These are phyloP conservation scores for Cytospora piceae DNA, from an alignment of 2,329 filamentous ascomycete species.

Conservation along the genomic window DNA sequence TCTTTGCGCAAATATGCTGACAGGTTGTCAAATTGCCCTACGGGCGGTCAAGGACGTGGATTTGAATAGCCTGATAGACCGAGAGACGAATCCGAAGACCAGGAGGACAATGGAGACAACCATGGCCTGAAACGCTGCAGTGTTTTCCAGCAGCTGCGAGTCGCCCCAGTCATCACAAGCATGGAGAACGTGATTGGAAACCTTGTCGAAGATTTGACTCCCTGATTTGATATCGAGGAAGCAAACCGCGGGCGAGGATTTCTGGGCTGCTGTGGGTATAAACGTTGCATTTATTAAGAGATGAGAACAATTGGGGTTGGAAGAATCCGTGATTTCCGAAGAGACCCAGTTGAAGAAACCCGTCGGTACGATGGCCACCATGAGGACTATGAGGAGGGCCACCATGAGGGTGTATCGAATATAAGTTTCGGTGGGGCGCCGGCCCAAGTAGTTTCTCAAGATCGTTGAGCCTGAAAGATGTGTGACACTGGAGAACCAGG, in stretches of 20 bases:
- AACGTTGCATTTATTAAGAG: not conserved
- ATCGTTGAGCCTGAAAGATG: constrained; percentile 4
- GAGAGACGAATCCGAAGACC: not conserved
- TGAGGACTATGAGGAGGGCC: not conserved
- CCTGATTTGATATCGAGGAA: not conserved
- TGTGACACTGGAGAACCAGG: constrained; percentile 10
- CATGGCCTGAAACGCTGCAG: not conserved
- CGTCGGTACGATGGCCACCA: not conserved
- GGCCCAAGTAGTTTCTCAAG: not conserved
- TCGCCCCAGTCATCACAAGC: not conserved
- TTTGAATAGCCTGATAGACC: not conserved
- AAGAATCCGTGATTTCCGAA: too few relatives aligned
- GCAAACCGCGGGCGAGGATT: not conserved
- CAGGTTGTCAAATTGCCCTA: not conserved
- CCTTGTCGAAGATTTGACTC: not conserved
- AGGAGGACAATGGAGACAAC: not conserved
- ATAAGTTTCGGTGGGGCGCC: not conserved
- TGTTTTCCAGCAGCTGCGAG: not conserved
- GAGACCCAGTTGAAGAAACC: constrained; percentile 14
- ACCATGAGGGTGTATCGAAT: not conserved
- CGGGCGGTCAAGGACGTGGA: not conserved
- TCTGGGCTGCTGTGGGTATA: not conserved
- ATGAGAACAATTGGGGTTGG: too few relatives aligned
- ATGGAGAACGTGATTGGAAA: not conserved
- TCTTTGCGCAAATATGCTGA: not conserved